Evolutionary conservation across 108 stramenopile species (phyloP).

Genomic region (Cyclotella baltica): DNA sequence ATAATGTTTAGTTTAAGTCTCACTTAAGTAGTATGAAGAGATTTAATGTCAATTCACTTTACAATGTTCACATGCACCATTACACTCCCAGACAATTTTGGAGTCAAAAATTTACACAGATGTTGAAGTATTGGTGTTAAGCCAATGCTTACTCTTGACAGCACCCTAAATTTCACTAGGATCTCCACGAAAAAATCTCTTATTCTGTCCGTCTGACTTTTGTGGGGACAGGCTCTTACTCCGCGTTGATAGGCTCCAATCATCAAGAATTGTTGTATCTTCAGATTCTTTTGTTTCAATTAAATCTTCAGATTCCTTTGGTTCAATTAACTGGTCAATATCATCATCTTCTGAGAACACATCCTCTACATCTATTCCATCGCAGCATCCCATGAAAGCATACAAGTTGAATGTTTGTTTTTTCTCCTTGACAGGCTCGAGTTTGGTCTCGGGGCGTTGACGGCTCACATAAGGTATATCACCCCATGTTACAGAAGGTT

Average conservation of each 20-base stretch:
- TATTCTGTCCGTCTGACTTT: background rate
- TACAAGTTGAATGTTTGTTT: background rate
- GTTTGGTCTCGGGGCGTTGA: background rate
- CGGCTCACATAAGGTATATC: too few species aligned
- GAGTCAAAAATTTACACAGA: too few species aligned
- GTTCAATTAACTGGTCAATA: background rate
- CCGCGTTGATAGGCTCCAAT: background rate
- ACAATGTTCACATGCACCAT: background rate
- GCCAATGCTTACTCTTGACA: too few species aligned
- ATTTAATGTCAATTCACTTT: background rate
- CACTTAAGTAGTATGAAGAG: background rate
- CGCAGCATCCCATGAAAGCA: background rate
- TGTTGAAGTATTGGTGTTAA: too few species aligned
- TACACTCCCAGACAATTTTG: background rate
- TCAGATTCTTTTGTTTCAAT: too few species aligned
- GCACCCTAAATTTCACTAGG: constrained; percentile 7
- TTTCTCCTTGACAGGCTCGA: background rate
- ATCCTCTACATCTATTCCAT: background rate
- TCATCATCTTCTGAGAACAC: background rate
- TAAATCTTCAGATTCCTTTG: too few species aligned
- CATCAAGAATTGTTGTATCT: background rate
- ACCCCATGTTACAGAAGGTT: background rate
- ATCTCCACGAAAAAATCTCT: background rate
- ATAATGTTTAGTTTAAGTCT: background rate
- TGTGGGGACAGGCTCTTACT: background rate